phyloP scores from a whole-genome alignment of 1,284 basidiomycete species.

The Irpex sp. region DNA sequence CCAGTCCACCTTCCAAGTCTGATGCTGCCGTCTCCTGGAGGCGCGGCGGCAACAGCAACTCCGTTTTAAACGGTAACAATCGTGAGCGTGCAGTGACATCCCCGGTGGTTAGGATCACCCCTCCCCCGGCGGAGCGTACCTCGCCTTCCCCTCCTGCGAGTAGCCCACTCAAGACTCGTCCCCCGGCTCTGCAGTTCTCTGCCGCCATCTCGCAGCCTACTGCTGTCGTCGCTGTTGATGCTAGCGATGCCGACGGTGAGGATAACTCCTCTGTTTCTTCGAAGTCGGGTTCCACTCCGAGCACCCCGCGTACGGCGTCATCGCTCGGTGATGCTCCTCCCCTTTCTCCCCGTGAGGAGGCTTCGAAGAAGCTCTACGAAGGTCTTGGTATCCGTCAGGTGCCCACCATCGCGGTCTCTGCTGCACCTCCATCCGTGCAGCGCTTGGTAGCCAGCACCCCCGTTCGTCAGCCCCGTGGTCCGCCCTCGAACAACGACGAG shows the following conservation, averaged over 20 bases:
- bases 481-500: conserved; percentile 82
- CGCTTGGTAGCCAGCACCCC: conserved; percentile 54
- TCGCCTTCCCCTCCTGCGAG: conserved; percentile 42
- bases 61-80: conserved; percentile 56
- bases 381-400: conserved; percentile 70
- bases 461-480: conserved; percentile 80
- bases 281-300: conserved; percentile 56
- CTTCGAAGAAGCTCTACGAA: conserved; percentile 78
- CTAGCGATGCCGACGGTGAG: conserved; percentile 49
- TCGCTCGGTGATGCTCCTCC: conserved; percentile 49
- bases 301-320: conserved; percentile 68
- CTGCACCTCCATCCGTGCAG: conserved; percentile 32
- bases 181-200: conserved; percentile 67
- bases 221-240: conserved; percentile 60
- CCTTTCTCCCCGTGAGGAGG: conserved; percentile 77
- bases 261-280: conserved; percentile 46
- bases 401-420: conserved; percentile 31
- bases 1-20: conserved; percentile 54
- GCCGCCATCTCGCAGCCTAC: conserved; percentile 43
- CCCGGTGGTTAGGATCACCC: conserved; percentile 64
- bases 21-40: conserved; percentile 76
- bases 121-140: conserved; percentile 57
- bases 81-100: conserved; percentile 61
- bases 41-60: conserved; percentile 65
- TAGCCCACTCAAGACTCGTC: conserved; percentile 47